phyloP scores from a whole-genome alignment of 169 alveolate genomes.

The Plasmodium sp. region DNA sequence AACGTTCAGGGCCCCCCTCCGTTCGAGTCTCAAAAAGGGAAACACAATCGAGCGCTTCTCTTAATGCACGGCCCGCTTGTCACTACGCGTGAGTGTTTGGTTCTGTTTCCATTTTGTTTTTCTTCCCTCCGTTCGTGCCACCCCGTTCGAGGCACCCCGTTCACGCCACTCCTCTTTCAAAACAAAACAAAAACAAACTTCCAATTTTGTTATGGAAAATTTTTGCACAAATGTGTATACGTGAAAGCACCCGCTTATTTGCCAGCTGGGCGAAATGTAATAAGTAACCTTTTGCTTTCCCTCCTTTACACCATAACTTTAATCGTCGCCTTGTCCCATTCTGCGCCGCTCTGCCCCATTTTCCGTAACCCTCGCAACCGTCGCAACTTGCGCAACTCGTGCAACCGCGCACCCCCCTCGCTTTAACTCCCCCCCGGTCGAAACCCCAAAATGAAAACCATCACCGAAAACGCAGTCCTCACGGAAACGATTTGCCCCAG shows the following conservation, averaged over 20 bases:
- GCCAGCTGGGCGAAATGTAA: not conserved
- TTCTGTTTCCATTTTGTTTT: not conserved
- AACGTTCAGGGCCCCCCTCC: not conserved
- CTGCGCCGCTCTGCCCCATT: not conserved
- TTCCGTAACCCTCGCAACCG: not conserved
- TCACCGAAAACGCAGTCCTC: not conserved
- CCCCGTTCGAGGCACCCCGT: not conserved
- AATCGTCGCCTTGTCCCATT: not conserved
- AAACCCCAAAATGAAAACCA: slow-evolving; percentile 1
- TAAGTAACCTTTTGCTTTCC: not conserved
- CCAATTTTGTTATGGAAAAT: not conserved
- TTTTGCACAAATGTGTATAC: not conserved
- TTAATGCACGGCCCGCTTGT: not conserved
- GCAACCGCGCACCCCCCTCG: not conserved
- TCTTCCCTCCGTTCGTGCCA: not conserved
- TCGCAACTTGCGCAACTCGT: too few species aligned
- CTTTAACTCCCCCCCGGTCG: not conserved
- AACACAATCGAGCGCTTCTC: not conserved
- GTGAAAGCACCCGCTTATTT: not conserved
- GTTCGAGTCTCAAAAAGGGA: not conserved
- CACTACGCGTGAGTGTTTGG: not conserved
- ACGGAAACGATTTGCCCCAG: slow-evolving; percentile 6
- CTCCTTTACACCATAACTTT: not conserved
- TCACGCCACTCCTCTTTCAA: not conserved
- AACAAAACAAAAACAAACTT: not conserved